Evolutionary conservation across 2,329 filamentous ascomycete genomes (phyloP), one percentile per base, ranked within the genome.

Genomic region (Karstenula rhodostoma): DNA sequence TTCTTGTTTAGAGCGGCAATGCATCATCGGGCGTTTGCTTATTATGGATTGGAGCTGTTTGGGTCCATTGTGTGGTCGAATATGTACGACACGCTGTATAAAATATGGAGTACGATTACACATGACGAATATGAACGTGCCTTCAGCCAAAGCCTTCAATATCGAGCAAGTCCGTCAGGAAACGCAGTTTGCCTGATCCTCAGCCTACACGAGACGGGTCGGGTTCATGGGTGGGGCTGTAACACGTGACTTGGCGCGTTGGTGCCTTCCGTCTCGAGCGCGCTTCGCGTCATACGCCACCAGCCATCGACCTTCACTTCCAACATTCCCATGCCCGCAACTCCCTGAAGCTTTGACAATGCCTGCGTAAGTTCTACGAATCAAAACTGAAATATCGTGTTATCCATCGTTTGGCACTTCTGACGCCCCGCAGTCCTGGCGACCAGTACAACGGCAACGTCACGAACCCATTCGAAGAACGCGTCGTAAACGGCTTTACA

Each of bases 381-480:
- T 15, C 8, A 6, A 15, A 25, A 4, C 25, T 2, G 3, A 15
- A 25, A 43, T 5, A 23, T 25, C 6, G 1, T 43, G 56, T 32
- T 17, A 9, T 27, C 48, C 10, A 2, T 51, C 15, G 15, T 22
- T 32, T 32, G 29, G 32, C 70, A 32, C 29, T 40, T 40, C 17
- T 77, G 59, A 76, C 49, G 32, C 22, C 42, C 17, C 40, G 51
- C 63, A 78, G 77, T 52, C 76, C 74, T 56, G 77, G 77, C 71
- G 76, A 77, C 48, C 77, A 78, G 57, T 76, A 78, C 66, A 63
- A 65, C 50, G 67, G 65, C 63, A 67, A 73, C 64, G 76, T 80
- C 57, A 77, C 79, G 63, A 98, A 97, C 73, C 94, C 94, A 8
- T 99, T 95, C 78, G 89, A 92, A 76, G 90, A 94, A 73, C 87